Evolutionary conservation across 2,329 filamentous ascomycete genomes (phyloP).

Genomic region (Alternaria panax): DNA sequence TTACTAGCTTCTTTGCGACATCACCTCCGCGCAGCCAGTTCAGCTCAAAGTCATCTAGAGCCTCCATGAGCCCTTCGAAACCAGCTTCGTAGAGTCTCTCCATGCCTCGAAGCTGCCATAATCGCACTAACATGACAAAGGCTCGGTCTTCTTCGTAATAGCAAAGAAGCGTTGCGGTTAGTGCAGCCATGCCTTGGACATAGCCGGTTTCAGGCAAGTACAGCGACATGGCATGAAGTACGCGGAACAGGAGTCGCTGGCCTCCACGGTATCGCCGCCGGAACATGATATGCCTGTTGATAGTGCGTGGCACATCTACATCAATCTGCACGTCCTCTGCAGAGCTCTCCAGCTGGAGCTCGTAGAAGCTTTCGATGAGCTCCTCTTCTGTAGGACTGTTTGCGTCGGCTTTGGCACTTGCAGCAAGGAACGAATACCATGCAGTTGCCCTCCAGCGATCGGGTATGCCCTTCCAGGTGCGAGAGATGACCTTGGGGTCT

Average conservation of each 20-base stretch:
- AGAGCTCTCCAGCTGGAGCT: constrained; percentile 75
- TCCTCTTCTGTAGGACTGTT: constrained; percentile 72
- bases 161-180: constrained; percentile 90
- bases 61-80: constrained; percentile 86
- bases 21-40: constrained; percentile 81
- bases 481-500: constrained; percentile 80
- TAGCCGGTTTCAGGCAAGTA: constrained; percentile 93
- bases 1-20: constrained; percentile 80
- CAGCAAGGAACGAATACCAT: constrained; percentile 90
- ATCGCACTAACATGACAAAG: constrained; percentile 94
- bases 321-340: constrained; percentile 97
- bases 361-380: constrained; percentile 74
- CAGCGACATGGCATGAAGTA: constrained; percentile 88
- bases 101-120: constrained; percentile 89
- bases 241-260: constrained; percentile 88
- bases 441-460: constrained; percentile 93
- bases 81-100: constrained; percentile 83
- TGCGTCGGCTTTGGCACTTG: constrained; percentile 72
- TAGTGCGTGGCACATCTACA: constrained; percentile 92
- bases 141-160: constrained; percentile 96
- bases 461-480: constrained; percentile 98
- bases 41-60: constrained; percentile 82
- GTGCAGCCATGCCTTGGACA: constrained; percentile 95
- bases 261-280: constrained; percentile 85
- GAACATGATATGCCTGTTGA: constrained; percentile 98